phyloP scores from a whole-genome alignment of 768 basidiomycete genomes.

The Coprinellus micaceus region DNA sequence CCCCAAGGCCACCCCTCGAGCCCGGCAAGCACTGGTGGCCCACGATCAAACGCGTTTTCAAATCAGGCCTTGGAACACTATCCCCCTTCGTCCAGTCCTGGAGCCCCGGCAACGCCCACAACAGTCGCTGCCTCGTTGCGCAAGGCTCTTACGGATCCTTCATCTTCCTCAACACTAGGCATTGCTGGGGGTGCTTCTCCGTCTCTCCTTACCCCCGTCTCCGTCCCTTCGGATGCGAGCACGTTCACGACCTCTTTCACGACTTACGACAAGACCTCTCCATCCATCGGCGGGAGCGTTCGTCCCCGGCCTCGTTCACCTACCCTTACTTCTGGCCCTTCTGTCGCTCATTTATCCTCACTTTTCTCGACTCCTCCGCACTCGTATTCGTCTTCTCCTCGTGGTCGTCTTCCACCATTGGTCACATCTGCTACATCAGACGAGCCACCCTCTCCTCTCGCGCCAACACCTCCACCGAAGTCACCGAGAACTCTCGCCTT shows the following conservation, averaged over 20 bases:
- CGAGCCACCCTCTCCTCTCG: background rate
- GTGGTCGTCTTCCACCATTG: background rate
- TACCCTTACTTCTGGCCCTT: background rate
- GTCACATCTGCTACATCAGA: background rate
- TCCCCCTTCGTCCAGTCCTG: slow-evolving; percentile 4
- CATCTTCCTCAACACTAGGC: slow-evolving; percentile 1
- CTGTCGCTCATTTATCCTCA: background rate
- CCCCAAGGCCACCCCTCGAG: background rate
- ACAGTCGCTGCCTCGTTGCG: slow-evolving; percentile 8
- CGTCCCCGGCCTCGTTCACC: background rate
- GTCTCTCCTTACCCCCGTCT: background rate
- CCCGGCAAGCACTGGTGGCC: background rate
- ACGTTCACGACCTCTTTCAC: slow-evolving; percentile 6
- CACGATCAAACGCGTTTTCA: slow-evolving; percentile 5
- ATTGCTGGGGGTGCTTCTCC: background rate
- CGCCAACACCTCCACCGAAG: slow-evolving; percentile 10
- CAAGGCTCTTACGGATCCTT: background rate
- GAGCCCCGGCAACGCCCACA: background rate
- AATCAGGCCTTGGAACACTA: background rate
- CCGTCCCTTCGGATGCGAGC: slow-evolving; percentile 5
- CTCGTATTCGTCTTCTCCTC: background rate
- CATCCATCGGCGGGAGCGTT: background rate
- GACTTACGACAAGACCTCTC: background rate
- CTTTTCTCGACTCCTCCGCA: background rate
- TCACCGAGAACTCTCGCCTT: slow-evolving; percentile 6